Evolutionary conservation across 2,329 filamentous ascomycete genomes (phyloP).

Genomic region (Beauveria medogensis): DNA sequence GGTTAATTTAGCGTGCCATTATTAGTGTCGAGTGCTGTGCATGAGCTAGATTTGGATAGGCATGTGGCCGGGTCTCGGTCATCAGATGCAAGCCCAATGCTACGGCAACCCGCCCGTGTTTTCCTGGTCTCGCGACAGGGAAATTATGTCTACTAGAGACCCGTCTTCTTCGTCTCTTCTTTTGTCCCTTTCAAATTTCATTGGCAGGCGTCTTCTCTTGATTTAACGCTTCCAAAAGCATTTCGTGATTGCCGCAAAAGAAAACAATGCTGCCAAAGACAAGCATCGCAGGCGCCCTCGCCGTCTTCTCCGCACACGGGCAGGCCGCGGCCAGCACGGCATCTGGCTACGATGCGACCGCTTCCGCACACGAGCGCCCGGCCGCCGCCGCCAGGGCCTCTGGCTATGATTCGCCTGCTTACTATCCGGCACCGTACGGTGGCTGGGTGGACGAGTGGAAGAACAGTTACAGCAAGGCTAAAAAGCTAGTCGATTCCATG

Average conservation of each 20-base stretch:
- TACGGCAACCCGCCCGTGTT: background rate
- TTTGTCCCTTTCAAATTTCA: background rate
- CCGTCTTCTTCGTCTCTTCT: background rate
- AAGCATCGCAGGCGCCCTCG: background rate
- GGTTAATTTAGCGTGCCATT: background rate
- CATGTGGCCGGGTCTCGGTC: conserved; percentile 4
- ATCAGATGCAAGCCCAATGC: conserved; percentile 1
- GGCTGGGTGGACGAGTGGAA: conserved; percentile 64
- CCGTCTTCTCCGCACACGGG: background rate
- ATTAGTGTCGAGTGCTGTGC: background rate
- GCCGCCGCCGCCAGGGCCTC: background rate
- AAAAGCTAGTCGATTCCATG: conserved; percentile 62
- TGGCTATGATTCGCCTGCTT: conserved; percentile 39
- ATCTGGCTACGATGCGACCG: conserved; percentile 31
- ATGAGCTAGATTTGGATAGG: background rate
- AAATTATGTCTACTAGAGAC: background rate
- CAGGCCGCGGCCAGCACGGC: background rate
- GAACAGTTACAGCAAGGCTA: conserved; percentile 62
- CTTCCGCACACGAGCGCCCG: conserved; percentile 25
- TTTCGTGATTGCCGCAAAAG: background rate
- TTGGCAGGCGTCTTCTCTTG: background rate
- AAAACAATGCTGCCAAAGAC: background rate
- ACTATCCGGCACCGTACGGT: conserved; percentile 65
- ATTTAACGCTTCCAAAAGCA: background rate
- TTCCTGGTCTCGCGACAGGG: background rate